phyloP scores from a whole-genome alignment of 305 asterid species.

The Stenogyne calaminthoides region DNA sequence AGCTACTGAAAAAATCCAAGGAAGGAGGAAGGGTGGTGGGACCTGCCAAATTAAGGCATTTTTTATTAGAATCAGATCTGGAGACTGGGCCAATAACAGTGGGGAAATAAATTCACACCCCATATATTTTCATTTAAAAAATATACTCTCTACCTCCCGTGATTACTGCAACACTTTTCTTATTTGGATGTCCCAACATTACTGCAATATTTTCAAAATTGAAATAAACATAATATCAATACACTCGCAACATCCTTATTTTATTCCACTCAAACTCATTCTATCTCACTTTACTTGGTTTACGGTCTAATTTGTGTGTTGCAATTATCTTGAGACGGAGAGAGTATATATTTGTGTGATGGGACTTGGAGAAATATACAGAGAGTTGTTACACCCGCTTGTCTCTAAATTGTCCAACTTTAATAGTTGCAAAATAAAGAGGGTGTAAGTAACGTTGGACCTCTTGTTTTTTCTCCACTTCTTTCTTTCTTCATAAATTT shows the following conservation, averaged over 20 bases:
- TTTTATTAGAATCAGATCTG: constrained; percentile 29
- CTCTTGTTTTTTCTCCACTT: neutral
- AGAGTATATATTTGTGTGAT: neutral
- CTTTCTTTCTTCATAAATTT: neutral
- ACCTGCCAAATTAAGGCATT: constrained; percentile 6
- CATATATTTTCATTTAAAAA: neutral
- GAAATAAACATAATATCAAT: too few relatives aligned
- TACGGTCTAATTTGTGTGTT: too few relatives aligned
- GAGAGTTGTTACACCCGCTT: neutral
- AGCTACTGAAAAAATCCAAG: neutral
- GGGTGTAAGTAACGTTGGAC: neutral
- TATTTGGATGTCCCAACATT: too few relatives aligned
- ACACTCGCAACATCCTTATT: too few relatives aligned
- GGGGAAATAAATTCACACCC: constrained; percentile 10
- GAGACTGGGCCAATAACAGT: constrained; percentile 18
- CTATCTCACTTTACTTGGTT: too few relatives aligned
- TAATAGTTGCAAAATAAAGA: neutral
- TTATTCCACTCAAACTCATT: too few relatives aligned
- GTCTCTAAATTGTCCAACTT: neutral
- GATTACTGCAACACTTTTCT: too few relatives aligned
- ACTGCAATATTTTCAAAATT: too few relatives aligned
- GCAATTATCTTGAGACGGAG: too few relatives aligned
- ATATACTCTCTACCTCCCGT: too few relatives aligned
- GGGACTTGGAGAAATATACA: constrained; percentile 14
- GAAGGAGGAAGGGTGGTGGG: neutral